Evolutionary conservation across 2,329 filamentous ascomycete species (phyloP).

Genomic region (Colletotrichum tamarilloi): DNA sequence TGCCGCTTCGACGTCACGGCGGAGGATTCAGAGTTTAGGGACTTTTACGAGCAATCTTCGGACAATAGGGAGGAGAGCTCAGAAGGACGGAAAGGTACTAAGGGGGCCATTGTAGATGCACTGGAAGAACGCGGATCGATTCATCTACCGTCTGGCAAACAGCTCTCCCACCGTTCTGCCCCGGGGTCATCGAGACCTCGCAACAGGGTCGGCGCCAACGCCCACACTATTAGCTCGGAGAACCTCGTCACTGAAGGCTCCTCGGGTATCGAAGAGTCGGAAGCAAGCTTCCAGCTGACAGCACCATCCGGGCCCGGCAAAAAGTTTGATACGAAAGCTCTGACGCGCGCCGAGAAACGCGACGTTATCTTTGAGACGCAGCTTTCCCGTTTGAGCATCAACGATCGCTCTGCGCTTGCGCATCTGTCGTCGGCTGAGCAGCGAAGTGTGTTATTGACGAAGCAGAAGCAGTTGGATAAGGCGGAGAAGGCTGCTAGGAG

Average conservation of each 20-base stretch:
- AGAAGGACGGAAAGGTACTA: not conserved
- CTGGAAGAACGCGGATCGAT: constrained; percentile 44
- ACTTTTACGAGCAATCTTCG: constrained; percentile 51
- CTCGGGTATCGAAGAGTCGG: not conserved
- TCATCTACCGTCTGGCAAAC: constrained; percentile 49
- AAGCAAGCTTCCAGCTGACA: constrained; percentile 1
- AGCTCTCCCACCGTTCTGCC: constrained; percentile 43
- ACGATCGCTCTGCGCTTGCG: constrained; percentile 41
- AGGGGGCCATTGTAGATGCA: constrained; percentile 5
- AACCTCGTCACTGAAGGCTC: not conserved
- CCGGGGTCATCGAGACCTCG: not conserved
- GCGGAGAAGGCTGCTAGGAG: constrained; percentile 37
- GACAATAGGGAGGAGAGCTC: not conserved
- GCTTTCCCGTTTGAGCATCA: constrained; percentile 40
- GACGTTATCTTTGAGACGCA: constrained; percentile 37
- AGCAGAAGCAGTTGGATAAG: constrained; percentile 43
- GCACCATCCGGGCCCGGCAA: not conserved
- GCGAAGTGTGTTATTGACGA: constrained; percentile 41
- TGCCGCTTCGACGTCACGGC: constrained; percentile 53
- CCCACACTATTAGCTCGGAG: not conserved
- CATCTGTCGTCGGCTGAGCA: constrained; percentile 45
- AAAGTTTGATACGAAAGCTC: not conserved
- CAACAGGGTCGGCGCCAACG: not conserved
- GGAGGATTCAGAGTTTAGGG: constrained; percentile 49
- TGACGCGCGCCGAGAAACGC: constrained; percentile 33